phyloP scores from a whole-genome alignment of 2,329 filamentous ascomycete genomes.

The Teratosphaeriaceae sp. region DNA sequence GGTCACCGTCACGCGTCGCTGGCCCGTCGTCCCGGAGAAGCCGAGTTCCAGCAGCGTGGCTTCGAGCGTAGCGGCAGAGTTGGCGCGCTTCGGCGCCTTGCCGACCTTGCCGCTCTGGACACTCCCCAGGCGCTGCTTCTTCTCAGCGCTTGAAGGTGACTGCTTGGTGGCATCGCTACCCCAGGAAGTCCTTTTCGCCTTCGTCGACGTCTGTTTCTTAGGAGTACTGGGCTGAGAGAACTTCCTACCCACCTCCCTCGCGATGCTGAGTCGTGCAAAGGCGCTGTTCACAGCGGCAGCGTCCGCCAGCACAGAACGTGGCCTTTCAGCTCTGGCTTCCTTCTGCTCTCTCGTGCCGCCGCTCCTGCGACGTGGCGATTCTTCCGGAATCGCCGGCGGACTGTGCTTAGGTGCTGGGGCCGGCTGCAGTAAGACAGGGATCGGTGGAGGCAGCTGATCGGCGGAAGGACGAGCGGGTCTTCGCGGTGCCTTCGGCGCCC shows the following conservation, averaged over 20 bases:
- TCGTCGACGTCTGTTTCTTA: background rate
- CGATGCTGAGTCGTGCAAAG: background rate
- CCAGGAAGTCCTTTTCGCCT: background rate
- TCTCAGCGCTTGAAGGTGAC: background rate
- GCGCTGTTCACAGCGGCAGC: background rate
- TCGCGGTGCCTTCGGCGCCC: conserved; percentile 16
- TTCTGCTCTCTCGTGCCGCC: background rate
- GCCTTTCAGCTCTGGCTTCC: background rate
- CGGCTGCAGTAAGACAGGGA: conserved; percentile 2
- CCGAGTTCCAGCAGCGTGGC: conserved; percentile 7
- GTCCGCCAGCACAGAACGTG: conserved; percentile 1
- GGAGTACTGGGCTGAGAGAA: too few species aligned
- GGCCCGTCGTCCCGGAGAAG: background rate
- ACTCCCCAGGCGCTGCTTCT: background rate
- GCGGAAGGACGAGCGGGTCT: conserved; percentile 16
- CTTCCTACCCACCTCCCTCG: background rate
- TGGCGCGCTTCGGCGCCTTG: conserved; percentile 7
- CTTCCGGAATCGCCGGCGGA: conserved; percentile 15
- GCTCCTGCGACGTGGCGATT: conserved; percentile 9
- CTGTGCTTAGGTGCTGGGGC: background rate
- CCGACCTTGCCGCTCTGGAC: conserved; percentile 6
- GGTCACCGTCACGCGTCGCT: conserved; percentile 2
- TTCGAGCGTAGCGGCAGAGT: conserved; percentile 3
- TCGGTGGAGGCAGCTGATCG: conserved; percentile 12
- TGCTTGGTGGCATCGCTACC: background rate